Percentiles rank a stretch among this genome's conserved stretches.
Evolutionary conservation across 257 asterid genomes (phyloP).

Genomic region (Solanum gracilifrons): DNA sequence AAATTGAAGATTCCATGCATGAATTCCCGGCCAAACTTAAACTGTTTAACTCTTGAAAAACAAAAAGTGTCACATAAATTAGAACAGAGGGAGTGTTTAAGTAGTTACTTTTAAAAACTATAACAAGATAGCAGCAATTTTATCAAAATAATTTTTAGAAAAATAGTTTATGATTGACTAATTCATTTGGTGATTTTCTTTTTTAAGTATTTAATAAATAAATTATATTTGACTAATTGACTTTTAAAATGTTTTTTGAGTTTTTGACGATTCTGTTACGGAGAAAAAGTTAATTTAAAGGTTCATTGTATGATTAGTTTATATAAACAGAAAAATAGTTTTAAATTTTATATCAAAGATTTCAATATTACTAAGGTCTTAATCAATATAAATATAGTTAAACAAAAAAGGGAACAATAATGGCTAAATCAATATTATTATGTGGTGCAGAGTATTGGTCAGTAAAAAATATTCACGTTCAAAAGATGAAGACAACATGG

Average conservation of each 20-base stretch:
- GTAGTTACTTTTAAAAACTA: not conserved
- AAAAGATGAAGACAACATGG: not conserved
- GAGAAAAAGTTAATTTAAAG: not conserved
- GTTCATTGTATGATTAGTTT: not conserved
- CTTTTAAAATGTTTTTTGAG: not conserved
- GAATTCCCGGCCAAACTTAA: fast-evolving
- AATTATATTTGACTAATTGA: not conserved
- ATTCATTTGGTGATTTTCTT: not conserved
- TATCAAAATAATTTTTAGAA: not conserved
- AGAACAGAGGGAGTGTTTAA: too few relatives aligned
- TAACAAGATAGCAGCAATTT: not conserved
- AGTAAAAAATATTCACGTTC: too few relatives aligned
- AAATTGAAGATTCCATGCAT: too few relatives aligned
- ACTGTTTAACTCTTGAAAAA: not conserved
- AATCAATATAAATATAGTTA: not conserved
- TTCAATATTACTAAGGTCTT: not conserved
- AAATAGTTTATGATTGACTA: not conserved
- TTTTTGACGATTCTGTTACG: not conserved
- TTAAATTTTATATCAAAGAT: too few relatives aligned
- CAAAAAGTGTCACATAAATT: too few relatives aligned
- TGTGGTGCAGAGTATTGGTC: not conserved
- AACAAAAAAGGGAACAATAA: not conserved
- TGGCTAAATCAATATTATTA: not conserved
- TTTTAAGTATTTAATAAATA: too few relatives aligned
- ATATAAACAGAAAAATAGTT: too few relatives aligned